phyloP scores from a whole-genome alignment of 2,329 filamentous ascomycete genomes.

The Pseudofabraea citricarpa region DNA sequence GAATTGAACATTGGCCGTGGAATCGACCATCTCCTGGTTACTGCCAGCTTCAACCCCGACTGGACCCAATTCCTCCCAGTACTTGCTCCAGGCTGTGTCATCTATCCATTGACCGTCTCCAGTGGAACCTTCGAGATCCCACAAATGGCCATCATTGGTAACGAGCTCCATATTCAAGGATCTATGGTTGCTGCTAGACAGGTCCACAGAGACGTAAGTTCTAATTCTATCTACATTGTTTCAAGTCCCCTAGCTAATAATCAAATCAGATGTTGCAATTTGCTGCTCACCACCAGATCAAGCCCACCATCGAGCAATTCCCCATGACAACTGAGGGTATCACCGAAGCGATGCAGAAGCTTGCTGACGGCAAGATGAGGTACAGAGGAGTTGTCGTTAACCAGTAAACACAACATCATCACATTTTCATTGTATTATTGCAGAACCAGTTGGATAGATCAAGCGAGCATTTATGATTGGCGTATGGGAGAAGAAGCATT shows the following conservation, averaged over 20 bases:
- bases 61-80: slow-evolving; percentile 58
- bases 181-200: slow-evolving; percentile 30
- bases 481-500: too few relatives aligned
- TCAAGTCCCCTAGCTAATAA: neutral
- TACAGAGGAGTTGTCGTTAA: slow-evolving; percentile 39
- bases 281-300: slow-evolving; percentile 53
- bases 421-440: too few relatives aligned
- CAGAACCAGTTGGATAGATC: too few relatives aligned
- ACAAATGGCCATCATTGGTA: slow-evolving; percentile 21
- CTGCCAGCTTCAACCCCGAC: slow-evolving; percentile 39
- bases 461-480: too few relatives aligned
- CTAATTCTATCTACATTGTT: neutral
- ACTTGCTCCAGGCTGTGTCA: slow-evolving; percentile 51
- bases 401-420: too few relatives aligned
- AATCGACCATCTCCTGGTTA: slow-evolving; percentile 27
- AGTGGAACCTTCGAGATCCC: slow-evolving; percentile 34
- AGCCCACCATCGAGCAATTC: slow-evolving; percentile 52
- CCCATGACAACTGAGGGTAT: slow-evolving; percentile 46
- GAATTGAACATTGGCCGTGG: slow-evolving; percentile 27
- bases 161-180: slow-evolving; percentile 24
- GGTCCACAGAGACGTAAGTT: slow-evolving; percentile 43
- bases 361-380: slow-evolving; percentile 50
- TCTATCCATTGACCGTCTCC: slow-evolving; percentile 63
- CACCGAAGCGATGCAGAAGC: slow-evolving; percentile 50
- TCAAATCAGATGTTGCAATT: slow-evolving; percentile 51